Evolutionary conservation across 768 basidiomycete genomes (phyloP).

Genomic region (Chalciporus chontae): DNA sequence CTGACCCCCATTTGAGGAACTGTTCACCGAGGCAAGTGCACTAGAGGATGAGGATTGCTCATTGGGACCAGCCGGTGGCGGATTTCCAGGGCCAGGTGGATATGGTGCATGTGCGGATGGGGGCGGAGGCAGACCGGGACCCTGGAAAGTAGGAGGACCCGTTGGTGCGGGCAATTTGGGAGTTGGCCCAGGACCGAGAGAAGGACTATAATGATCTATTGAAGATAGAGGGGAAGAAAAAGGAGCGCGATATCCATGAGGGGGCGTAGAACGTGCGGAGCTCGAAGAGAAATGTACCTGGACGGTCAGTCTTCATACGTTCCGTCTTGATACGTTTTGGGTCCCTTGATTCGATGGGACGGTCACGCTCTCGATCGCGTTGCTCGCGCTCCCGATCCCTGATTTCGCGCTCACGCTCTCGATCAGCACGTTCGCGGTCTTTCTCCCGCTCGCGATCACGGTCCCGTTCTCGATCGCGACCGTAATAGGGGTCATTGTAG

Average conservation of each 20-base stretch:
- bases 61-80: slow-evolving; percentile 27
- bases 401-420: slow-evolving; percentile 38
- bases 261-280: slow-evolving; percentile 28
- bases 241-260: slow-evolving; percentile 30
- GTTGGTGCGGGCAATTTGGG: slow-evolving; percentile 34
- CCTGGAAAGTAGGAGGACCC: slow-evolving; percentile 31
- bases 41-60: slow-evolving; percentile 24
- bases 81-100: slow-evolving; percentile 31
- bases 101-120: slow-evolving; percentile 31
- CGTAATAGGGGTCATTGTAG: slow-evolving; percentile 38
- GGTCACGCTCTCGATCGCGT: slow-evolving; percentile 46
- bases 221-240: slow-evolving; percentile 24
- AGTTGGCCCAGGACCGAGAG: slow-evolving; percentile 37
- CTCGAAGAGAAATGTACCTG: slow-evolving; percentile 33
- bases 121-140: slow-evolving; percentile 36
- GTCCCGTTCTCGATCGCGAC: slow-evolving; percentile 35
- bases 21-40: slow-evolving; percentile 26
- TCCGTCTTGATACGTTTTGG: slow-evolving; percentile 60
- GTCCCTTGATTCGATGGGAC: slow-evolving; percentile 48
- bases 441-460: slow-evolving; percentile 41
- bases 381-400: slow-evolving; percentile 35
- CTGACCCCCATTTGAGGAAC: slow-evolving; percentile 27
- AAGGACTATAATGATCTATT: slow-evolving; percentile 34
- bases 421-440: slow-evolving; percentile 37
- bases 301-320: slow-evolving; percentile 42